Base-by-base conservation (phyloP, 176 grass and related monocot species). In the Aegilops longissima region DNA sequence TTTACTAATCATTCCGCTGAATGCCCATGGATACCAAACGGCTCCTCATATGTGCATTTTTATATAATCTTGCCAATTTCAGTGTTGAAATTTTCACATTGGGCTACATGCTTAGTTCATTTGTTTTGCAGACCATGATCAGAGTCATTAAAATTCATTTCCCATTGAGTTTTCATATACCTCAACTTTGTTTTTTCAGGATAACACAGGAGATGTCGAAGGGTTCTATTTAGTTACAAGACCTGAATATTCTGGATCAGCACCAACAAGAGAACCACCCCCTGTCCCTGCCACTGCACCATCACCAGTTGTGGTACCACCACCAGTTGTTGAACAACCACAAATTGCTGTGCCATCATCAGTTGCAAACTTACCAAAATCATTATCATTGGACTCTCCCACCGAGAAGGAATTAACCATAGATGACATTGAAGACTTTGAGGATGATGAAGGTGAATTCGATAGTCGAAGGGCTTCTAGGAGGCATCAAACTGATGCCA, bases 351-450 rank as follows among this genome's bases (percentile, higher is more conserved):
- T 85, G 72, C 80, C 89, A 23, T 85, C 89, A 61, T 82, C 93
- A 85, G 87, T 77, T 9, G 66, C 91, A 61, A 92, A 83, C 70
- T 78, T 96, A 36, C 87, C 84, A 40, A 92, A 92, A 78, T 91
- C 90, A 85, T 75, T 93, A 77, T 94, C 97, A 63, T 93, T 93
- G 80, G 84, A 96, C 61, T 77, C 88, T 88, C 84, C 75, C 70
- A 81, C 83, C 2, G 87, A 94, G 82, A 93, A 93, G 83, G 97
- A 96, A 75, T 88, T 98, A 72, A 96, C 97, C 34, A 77, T 98
- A 70, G 97, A 96, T 94, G 97, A 98, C 83, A 98, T 98, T 80
- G 97, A 98, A 81, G 92, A 98, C 81, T 96, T 98, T 80, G 97
- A 98, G 39, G 90, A 98, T 88, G 95, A 92, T 30, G 93, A 95